A percentile compares a stretch with the other conserved stretches of the same genome.
phyloP scores from a whole-genome alignment of 805 yeast species.

The Saturnispora bothae region DNA sequence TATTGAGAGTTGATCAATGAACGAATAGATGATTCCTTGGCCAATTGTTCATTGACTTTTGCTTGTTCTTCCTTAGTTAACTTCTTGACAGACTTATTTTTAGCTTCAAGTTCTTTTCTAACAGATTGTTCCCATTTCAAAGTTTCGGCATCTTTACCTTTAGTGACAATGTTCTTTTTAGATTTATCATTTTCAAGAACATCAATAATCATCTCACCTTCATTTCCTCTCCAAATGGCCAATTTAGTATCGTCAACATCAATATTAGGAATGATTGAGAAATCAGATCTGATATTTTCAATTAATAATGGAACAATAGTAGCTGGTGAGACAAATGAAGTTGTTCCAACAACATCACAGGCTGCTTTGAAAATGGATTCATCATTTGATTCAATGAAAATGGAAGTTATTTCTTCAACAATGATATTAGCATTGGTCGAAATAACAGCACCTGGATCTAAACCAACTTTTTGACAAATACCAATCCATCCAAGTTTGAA shows the following conservation, averaged over 20 bases:
- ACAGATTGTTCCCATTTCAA: conserved; percentile 83
- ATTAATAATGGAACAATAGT: conserved; percentile 42
- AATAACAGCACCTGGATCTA: conserved; percentile 59
- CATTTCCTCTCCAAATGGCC: conserved; percentile 56
- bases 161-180: conserved; percentile 39
- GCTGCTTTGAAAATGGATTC: conserved; percentile 37
- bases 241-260: conserved; percentile 40
- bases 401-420: conserved; percentile 16
- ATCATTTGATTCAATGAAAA: conserved; percentile 12
- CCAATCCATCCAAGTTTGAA: conserved; percentile 66
- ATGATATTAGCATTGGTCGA: conserved; percentile 17
- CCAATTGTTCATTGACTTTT: conserved; percentile 50
- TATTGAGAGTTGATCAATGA: conserved; percentile 30
- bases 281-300: conserved; percentile 32
- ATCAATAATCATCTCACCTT: conserved; percentile 60
- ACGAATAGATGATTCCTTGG: conserved; percentile 51
- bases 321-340: conserved; percentile 52
- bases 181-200: conserved; percentile 36
- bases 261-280: conserved; percentile 27
- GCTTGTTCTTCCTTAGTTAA: conserved; percentile 68
- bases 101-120: conserved; percentile 60
- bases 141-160: conserved; percentile 76
- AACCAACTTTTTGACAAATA: conserved; percentile 43
- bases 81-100: conserved; percentile 36
- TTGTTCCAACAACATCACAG: conserved; percentile 35